A percentile compares a stretch with the other conserved stretches of the same genome.
Conservation (phyloP, 768 basidiomycete species). For the Roridomyces roridus region DNA sequence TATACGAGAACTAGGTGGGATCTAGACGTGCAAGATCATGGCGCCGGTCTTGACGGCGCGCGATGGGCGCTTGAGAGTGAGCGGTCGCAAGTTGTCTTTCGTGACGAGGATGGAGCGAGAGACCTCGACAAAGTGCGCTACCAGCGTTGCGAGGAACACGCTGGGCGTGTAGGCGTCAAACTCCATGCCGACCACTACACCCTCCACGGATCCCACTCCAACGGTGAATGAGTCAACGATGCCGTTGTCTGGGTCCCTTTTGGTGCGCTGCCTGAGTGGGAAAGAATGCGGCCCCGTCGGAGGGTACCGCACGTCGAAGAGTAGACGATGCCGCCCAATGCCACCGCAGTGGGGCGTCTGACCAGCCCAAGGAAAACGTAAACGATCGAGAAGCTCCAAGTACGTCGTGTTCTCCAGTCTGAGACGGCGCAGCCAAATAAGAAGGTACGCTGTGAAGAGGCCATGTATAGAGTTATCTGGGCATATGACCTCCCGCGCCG, state of each 20-base stretch:
- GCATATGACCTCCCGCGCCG: not conserved
- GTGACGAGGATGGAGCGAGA: not conserved
- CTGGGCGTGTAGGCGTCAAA: not conserved
- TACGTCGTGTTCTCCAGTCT: not conserved
- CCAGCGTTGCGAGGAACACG: not conserved
- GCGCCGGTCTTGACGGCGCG: not conserved
- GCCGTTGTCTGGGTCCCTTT: not conserved
- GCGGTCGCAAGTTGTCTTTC: not conserved
- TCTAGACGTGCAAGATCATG: conserved; percentile 3
- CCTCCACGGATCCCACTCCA: conserved; percentile 1
- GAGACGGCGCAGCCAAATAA: not conserved
- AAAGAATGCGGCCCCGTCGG: not conserved
- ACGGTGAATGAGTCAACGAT: not conserved
- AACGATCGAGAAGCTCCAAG: not conserved
- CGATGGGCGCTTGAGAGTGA: not conserved
- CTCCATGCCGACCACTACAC: conserved; percentile 4
- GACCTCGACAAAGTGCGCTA: not conserved
- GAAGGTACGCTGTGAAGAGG: not conserved
- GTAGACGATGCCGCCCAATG: not conserved
- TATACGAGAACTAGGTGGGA: no score
- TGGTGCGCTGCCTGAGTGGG: not conserved
- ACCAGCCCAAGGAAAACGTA: not conserved
- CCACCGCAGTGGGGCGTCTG: conserved; percentile 10
- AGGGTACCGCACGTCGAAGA: conserved; percentile 1
- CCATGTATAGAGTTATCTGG: not conserved